Base-by-base conservation (phyloP, 2,329 filamentous ascomycete genomes). In the Talaromyces sp. region DNA sequence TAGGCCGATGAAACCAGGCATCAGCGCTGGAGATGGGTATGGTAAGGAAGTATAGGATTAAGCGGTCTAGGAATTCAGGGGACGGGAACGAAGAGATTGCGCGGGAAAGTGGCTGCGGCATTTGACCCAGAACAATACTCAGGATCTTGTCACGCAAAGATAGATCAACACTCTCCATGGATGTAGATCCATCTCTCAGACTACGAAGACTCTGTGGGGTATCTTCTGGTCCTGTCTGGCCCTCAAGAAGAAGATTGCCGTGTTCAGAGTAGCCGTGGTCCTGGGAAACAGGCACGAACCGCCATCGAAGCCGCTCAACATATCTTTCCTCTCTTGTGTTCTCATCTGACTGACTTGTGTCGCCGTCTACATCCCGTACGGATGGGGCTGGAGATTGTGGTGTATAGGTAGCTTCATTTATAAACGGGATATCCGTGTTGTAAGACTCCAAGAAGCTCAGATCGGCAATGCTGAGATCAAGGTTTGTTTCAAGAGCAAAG, bases 361-460 rank as follows among this genome's bases (percentile, higher is more conserved):
- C 41, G 41, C 41, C n/a, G 7, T 43, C 41, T 43, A 8, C n/a
- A 43, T 19, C 41, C 3, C n/a, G 41, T 43, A 9, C 41, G 16
- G 41, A 19, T 43, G 41, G 41, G 14, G 19, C 16, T 9, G 41
- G 41, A 43, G 41, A 43, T 43, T 10, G 41, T 19, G 8, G 8
- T 43, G 41, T 10, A 19, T 43, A 9, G 10, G 31, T 9, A 27
- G 54, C 39, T 16, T 58, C 54, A 24, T 71, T 62, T 65, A 75
- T 72, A 13, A 76, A 76, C 0, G 74, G 74, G 1, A 73, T 69
- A 13, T 64, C 72, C 0, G 66, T 68, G 35, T 75, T 76, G 52
- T 76, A 76, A 1, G 69, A 67, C 22, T 75, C 72, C 3, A 76
- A 68, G 27, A 76, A 76, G 8, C 68, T 67, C 1, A 76, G 66